Evolutionary conservation across 495 filamentous ascomycete genomes (phyloP).

Genomic region (Aspergillus cavernicola): DNA sequence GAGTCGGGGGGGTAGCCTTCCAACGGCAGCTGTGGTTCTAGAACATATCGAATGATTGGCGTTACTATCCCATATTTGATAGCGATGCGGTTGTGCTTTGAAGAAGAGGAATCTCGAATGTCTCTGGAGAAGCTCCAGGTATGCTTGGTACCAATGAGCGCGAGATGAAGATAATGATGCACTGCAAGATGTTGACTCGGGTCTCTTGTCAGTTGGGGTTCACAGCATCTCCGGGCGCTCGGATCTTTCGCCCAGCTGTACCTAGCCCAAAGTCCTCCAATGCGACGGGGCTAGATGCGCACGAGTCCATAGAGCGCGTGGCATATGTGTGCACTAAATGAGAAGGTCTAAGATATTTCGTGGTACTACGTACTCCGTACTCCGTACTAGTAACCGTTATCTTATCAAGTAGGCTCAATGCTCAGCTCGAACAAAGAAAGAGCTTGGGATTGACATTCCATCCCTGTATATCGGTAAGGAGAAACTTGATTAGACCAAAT

Average conservation of each 20-base stretch:
- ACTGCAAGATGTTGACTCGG: no score
- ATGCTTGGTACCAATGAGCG: no score
- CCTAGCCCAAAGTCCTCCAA: slow-evolving; percentile 6
- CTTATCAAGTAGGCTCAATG: background rate
- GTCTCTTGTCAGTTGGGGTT: background rate
- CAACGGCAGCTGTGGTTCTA: background rate
- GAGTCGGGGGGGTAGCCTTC: background rate
- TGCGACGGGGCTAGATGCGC: background rate
- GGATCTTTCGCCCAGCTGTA: background rate
- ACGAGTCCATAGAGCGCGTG: background rate
- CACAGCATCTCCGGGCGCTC: background rate
- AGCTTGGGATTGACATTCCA: background rate
- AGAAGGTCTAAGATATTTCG: no score
- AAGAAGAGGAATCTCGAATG: no score
- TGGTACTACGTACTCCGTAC: no score
- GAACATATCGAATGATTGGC: background rate
- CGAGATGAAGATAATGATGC: no score
- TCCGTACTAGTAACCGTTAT: background rate
- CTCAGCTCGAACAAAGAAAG: background rate
- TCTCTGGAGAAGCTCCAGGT: no score
- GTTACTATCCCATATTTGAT: no score
- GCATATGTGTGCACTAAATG: background rate
- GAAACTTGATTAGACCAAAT: no score
- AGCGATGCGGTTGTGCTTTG: no score
- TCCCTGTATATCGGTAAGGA: no score